Evolutionary conservation across 352 stramenopile genomes (phyloP).

Genomic region (Pythium dissotocum): DNA sequence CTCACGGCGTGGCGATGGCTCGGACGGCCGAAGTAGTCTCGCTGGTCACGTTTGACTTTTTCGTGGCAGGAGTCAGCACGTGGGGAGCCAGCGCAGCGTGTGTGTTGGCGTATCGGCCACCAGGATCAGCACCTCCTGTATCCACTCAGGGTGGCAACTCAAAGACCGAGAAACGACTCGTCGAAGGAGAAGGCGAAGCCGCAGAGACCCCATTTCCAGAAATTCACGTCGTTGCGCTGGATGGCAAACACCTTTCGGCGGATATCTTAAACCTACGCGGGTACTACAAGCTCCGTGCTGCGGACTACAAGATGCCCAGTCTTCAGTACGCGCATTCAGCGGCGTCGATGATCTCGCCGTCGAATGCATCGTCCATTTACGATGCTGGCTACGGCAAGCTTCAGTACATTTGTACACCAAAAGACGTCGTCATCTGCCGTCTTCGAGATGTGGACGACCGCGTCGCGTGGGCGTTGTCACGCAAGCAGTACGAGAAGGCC

Average conservation of each 20-base stretch:
- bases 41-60: slow-evolving; percentile 83
- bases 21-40: slow-evolving; percentile 71
- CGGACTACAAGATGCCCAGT: slow-evolving; percentile 82
- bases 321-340: slow-evolving; percentile 54
- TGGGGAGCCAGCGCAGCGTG: slow-evolving; percentile 63
- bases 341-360: background rate
- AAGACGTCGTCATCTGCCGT: slow-evolving; percentile 85
- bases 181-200: slow-evolving; percentile 72
- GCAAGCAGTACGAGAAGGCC: slow-evolving; percentile 60
- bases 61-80: slow-evolving; percentile 70
- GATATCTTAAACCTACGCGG: slow-evolving; percentile 76
- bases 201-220: slow-evolving; percentile 80
- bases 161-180: slow-evolving; percentile 40
- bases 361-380: slow-evolving; percentile 46
- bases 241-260: slow-evolving; percentile 86
- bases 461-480: slow-evolving; percentile 64
- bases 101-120: slow-evolving; percentile 71
- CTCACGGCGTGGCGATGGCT: slow-evolving; percentile 29
- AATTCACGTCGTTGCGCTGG: slow-evolving; percentile 85
- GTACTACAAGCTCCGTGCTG: slow-evolving; percentile 71
- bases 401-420: slow-evolving; percentile 80
- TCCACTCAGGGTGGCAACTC: slow-evolving; percentile 11
- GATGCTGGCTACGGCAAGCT: slow-evolving; percentile 67
- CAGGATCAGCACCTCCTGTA: slow-evolving; percentile 38
- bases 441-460: slow-evolving; percentile 78